Evolutionary conservation across 2,329 filamentous ascomycete genomes (phyloP).

Genomic region (Cordyceps javanica): DNA sequence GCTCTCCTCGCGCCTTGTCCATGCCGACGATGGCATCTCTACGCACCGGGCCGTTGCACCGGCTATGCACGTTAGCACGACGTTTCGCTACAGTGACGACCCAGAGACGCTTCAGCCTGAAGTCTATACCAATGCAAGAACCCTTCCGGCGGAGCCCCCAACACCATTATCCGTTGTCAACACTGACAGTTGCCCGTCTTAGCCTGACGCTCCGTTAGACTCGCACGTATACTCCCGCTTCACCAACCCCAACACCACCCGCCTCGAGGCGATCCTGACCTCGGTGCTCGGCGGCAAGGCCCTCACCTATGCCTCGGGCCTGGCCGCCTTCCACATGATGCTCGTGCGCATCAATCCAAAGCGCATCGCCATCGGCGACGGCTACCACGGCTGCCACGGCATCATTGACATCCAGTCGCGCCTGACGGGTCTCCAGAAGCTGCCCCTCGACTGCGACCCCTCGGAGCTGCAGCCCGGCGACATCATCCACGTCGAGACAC

Average conservation of each 20-base stretch:
- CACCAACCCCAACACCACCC: constrained; percentile 71
- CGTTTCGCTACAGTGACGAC: constrained; percentile 73
- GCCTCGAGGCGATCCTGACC: constrained; percentile 77
- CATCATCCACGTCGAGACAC: constrained; percentile 86
- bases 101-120: constrained; percentile 54
- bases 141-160: neutral
- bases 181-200: constrained; percentile 5
- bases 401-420: constrained; percentile 69
- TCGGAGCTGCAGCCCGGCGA: constrained; percentile 69
- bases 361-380: constrained; percentile 72
- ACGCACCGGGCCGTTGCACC: constrained; percentile 75
- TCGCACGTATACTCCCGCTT: constrained; percentile 80
- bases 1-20: constrained; percentile 67
- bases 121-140: constrained; percentile 50
- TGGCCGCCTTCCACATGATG: constrained; percentile 82
- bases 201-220: constrained; percentile 48
- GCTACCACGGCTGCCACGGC: constrained; percentile 92
- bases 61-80: constrained; percentile 84
- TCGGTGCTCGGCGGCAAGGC: constrained; percentile 63
- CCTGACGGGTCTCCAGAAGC: constrained; percentile 66
- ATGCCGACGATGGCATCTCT: constrained; percentile 75
- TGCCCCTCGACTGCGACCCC: constrained; percentile 63
- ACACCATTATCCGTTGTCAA: neutral
- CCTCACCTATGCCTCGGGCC: constrained; percentile 76
- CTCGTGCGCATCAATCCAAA: constrained; percentile 79